Evolutionary conservation across 148 eudicot genomes (phyloP).

Genomic region (Vaccinium darrowii): DNA sequence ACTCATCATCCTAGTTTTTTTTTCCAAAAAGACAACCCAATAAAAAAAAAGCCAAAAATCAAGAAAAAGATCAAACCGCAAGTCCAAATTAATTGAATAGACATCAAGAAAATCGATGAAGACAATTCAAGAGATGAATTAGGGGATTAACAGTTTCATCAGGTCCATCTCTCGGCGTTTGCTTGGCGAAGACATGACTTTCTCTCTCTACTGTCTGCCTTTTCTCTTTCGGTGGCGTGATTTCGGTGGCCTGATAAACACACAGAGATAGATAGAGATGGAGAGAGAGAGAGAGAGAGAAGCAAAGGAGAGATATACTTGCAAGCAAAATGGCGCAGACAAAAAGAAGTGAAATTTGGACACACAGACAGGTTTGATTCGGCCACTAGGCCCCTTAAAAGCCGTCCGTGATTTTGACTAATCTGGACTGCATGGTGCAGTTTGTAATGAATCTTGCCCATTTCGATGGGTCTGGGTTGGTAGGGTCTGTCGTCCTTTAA

Average conservation of each 20-base stretch:
- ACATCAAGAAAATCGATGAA: neutral
- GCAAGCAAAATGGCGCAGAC: neutral
- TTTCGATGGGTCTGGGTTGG: no score
- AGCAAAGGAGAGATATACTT: neutral
- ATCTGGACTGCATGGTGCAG: no score
- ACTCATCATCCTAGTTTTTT: slow-evolving; percentile 67
- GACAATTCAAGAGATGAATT: slow-evolving; percentile 6
- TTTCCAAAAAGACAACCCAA: neutral
- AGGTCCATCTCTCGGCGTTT: slow-evolving; percentile 71
- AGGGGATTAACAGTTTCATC: slow-evolving; percentile 51
- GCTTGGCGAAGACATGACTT: slow-evolving; percentile 64
- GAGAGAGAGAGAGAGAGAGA: neutral
- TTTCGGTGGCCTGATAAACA: slow-evolving; percentile 6
- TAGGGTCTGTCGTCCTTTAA: no score
- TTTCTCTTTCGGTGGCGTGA: neutral
- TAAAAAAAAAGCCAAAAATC: neutral
- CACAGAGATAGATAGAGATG: neutral
- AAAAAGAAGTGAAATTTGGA: slow-evolving; percentile 1
- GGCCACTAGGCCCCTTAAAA: neutral
- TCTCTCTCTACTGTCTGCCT: neutral
- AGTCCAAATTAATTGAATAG: neutral
- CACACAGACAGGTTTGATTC: neutral
- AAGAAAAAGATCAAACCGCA: neutral
- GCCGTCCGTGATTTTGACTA: neutral
- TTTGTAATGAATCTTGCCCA: no score